Conservation (phyloP, 2,329 filamentous ascomycete genomes). For the Exophiala alcalophila region DNA sequence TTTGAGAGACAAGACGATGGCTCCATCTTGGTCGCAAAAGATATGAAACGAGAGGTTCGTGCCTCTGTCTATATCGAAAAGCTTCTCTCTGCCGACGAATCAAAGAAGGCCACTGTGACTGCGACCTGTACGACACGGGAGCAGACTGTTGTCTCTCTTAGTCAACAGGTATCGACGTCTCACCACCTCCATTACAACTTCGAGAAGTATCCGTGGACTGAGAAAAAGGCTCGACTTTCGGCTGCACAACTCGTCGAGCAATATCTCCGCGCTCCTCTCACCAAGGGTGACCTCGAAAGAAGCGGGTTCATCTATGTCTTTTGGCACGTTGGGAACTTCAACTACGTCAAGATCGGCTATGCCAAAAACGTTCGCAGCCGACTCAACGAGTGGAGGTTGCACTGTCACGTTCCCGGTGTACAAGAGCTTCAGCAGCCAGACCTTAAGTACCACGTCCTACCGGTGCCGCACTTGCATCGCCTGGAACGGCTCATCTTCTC, state of each 20-base stretch:
- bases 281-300: background rate
- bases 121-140: background rate
- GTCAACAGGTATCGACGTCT: background rate
- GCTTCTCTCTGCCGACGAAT: background rate
- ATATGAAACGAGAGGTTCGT: background rate
- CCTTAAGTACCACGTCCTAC: background rate
- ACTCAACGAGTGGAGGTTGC: constrained; percentile 8
- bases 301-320: constrained; percentile 11
- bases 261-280: constrained; percentile 4
- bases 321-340: constrained; percentile 16
- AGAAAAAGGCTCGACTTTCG: background rate
- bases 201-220: background rate
- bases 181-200: constrained; percentile 2
- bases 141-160: background rate
- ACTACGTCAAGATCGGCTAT: constrained; percentile 20
- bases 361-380: constrained; percentile 4
- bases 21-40: background rate
- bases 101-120: background rate
- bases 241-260: constrained; percentile 9
- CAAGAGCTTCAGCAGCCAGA: background rate
- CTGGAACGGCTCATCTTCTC: constrained; percentile 20
- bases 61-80: background rate
- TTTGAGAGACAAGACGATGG: too few species aligned
- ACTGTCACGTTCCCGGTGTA: constrained; percentile 12
- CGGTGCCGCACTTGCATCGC: constrained; percentile 5